Evolutionary conservation across 805 yeast genomes (phyloP), one percentile per base, ranked within the genome.

Genomic region (Yarrowia porcina): DNA sequence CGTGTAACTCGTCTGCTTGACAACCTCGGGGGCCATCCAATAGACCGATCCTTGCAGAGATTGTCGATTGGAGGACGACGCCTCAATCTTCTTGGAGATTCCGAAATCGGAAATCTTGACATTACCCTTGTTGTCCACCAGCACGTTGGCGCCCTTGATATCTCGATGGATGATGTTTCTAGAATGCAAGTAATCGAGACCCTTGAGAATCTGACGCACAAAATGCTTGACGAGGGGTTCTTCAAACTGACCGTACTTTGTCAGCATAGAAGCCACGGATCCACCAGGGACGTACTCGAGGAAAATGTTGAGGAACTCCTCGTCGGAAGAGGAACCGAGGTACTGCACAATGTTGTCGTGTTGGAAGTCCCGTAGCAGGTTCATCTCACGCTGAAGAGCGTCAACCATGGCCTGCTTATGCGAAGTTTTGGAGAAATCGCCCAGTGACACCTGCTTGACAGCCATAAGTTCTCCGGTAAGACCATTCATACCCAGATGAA

Each of bases 21-120:
- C 98, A 9, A 94, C 98, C 72, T 94, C 99, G 0, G 99, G 99
- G 0, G 99, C 98, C 99, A 94, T 94, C 98, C 99, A 94, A 71
- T 87, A 94, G 0, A 93, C 91, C 0, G 97, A 90, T 0, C 99
- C 99, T 74, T 93, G 97, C 61, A 90, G 76, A 0, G 97, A 90
- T 1, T 89, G 92, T 45, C 97, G 82, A 66, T 82, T 83, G 25
- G 69, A 65, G 59, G 69, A 74, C 69, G 72, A 73, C 33, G 88
- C 84, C 39, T 88, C 86, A 8, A 85, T 75, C 64, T 84, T 85
- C 65, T 83, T 83, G 20, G 94, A 87, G 38, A 90, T 87, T 33
- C 96, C 96, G 71, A 90, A 90, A 74, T 90, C 96, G 35, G 93
- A 86, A 64, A 90, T 89, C 71, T 90, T 90, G 33, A 89, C 92